Evolutionary conservation across 768 basidiomycete species (phyloP).

Genomic region (Suillus cothurnatus): DNA sequence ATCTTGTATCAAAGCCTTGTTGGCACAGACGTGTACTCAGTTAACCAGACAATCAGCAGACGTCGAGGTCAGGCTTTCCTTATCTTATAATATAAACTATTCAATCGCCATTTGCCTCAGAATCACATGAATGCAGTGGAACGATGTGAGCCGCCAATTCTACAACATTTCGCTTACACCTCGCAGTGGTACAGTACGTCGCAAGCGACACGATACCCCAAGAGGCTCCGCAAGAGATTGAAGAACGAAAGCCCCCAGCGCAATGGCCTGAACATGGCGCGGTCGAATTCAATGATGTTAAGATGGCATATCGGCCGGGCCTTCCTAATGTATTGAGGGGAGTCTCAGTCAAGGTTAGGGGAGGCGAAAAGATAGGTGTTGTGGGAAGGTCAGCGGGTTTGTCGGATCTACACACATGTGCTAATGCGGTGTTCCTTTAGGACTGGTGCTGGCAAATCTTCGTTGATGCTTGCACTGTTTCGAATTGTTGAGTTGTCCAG

Average conservation of each 20-base stretch:
- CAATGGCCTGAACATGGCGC: conserved; percentile 66
- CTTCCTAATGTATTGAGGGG: conserved; percentile 74
- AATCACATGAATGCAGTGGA: conserved; percentile 71
- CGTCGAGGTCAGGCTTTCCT: conserved; percentile 50
- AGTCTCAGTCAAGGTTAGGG: conserved; percentile 57
- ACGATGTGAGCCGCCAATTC: conserved; percentile 38
- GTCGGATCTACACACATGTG: neutral
- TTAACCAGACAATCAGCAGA: conserved; percentile 63
- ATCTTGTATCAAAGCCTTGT: conserved; percentile 36
- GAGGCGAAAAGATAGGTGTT: conserved; percentile 78
- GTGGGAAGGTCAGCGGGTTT: conserved; percentile 50
- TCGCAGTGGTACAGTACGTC: conserved; percentile 56
- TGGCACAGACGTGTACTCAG: conserved; percentile 55
- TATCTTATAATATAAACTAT: neutral
- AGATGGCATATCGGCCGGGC: conserved; percentile 67
- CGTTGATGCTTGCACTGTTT: conserved; percentile 65
- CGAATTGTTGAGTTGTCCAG: conserved; percentile 66
- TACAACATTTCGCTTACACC: neutral
- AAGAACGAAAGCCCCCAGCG: conserved; percentile 51
- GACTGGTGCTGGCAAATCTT: conserved; percentile 64
- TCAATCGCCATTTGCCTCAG: conserved; percentile 26
- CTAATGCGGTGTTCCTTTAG: conserved; percentile 9
- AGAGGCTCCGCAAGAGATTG: conserved; percentile 66
- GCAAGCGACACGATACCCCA: conserved; percentile 50
- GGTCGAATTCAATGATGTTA: conserved; percentile 61